phyloP scores from a whole-genome alignment of 148 eudicot genomes.

The Arbutus unedo region DNA sequence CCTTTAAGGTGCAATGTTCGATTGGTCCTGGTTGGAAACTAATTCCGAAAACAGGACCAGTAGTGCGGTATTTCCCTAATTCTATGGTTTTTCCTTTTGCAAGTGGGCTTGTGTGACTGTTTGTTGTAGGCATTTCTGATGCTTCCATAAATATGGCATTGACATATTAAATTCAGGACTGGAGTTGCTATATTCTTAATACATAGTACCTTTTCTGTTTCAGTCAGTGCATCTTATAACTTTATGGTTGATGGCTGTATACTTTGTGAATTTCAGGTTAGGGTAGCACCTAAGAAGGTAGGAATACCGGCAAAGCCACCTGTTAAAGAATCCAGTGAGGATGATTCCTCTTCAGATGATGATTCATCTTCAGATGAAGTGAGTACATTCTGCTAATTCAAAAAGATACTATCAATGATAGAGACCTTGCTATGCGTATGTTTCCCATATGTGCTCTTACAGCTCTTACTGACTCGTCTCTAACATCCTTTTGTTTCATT shows the following conservation, averaged over 20 bases:
- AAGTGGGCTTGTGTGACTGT: too few relatives aligned
- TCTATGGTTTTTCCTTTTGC: background rate
- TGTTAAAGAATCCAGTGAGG: conserved; percentile 15
- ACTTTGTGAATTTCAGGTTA: conserved; percentile 20
- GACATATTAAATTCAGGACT: background rate
- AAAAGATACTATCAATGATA: background rate
- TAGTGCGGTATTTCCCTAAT: too few relatives aligned
- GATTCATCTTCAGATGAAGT: conserved; percentile 29
- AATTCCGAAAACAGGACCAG: too few relatives aligned
- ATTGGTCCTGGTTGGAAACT: too few relatives aligned
- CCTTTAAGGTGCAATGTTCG: too few relatives aligned
- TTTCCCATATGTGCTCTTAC: background rate
- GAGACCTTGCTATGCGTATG: background rate
- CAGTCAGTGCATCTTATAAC: background rate
- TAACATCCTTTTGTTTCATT: background rate
- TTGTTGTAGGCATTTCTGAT: background rate
- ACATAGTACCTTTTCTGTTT: background rate
- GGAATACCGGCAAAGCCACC: conserved; percentile 2
- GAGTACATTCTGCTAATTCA: background rate
- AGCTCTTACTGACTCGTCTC: background rate
- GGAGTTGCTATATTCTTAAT: background rate
- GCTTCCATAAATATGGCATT: background rate
- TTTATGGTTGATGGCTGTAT: background rate
- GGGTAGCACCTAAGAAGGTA: conserved; percentile 18
- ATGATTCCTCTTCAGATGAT: conserved; percentile 22